Evolutionary conservation across 345 rosid species (phyloP).

Genomic region (Gossypium ekmanianum): DNA sequence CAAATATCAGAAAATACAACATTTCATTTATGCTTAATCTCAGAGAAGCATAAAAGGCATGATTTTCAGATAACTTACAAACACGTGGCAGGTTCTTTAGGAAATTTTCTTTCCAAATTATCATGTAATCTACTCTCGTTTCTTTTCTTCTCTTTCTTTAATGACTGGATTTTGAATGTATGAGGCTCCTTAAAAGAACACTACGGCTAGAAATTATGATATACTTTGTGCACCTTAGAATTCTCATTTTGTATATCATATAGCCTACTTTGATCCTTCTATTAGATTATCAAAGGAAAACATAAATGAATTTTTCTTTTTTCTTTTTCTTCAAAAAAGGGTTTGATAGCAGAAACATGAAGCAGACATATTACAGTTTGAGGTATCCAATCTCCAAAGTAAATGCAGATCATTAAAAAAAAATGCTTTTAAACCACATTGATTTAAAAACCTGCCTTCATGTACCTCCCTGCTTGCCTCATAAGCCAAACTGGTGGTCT

Average conservation of each 20-base stretch:
- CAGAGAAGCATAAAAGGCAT: not conserved
- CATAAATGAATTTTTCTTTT: not conserved
- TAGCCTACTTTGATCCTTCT: not conserved
- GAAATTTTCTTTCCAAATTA: not conserved
- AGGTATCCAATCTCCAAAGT: not conserved
- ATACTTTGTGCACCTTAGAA: not conserved
- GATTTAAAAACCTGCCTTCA: conserved; percentile 77
- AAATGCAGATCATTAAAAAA: not conserved
- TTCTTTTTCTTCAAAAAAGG: not conserved
- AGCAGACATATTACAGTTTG: not conserved
- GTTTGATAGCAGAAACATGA: not conserved
- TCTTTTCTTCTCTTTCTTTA: not conserved
- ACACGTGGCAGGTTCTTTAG: not conserved
- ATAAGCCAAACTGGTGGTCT: conserved; percentile 99
- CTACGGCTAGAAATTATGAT: not conserved
- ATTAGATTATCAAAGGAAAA: not conserved
- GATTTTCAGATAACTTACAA: not conserved
- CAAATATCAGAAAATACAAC: not conserved
- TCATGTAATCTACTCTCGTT: not conserved
- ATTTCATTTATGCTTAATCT: not conserved
- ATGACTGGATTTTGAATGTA: not conserved
- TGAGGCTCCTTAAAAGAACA: not conserved
- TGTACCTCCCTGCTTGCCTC: conserved; percentile 99
- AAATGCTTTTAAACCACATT: conserved; percentile 6
- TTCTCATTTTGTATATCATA: not conserved